Percentiles rank a stretch among this genome's conserved stretches.
These are phyloP conservation scores for Yarrowia porcina DNA, from an alignment of 805 yeast genomes.

Conservation along the genomic window DNA sequence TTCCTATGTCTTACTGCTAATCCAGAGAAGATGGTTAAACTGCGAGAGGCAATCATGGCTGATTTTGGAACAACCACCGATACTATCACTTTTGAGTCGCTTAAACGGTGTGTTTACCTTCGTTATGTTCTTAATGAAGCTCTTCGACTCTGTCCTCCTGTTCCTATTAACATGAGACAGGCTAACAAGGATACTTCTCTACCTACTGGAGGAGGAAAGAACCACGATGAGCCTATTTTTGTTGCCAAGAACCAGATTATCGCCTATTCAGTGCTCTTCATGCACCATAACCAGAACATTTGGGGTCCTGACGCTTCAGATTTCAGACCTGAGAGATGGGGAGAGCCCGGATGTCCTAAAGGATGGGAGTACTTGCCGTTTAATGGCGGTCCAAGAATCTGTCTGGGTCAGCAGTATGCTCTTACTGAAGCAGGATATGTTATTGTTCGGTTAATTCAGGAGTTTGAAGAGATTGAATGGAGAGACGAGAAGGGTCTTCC, in stretches of 20 bases:
- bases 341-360: conserved; percentile 20
- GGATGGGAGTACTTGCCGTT: conserved; percentile 51
- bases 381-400: conserved; percentile 55
- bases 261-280: conserved; percentile 42
- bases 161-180: conserved; percentile 49
- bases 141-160: conserved; percentile 51
- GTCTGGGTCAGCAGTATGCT: conserved; percentile 56
- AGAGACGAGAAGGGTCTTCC: neutral
- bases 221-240: conserved; percentile 41
- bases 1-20: conserved; percentile 45
- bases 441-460: conserved; percentile 41
- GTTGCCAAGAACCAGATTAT: conserved; percentile 47
- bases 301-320: conserved; percentile 47
- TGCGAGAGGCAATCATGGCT: conserved; percentile 41
- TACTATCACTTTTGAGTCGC: conserved; percentile 44
- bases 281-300: conserved; percentile 43
- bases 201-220: conserved; percentile 53
- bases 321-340: conserved; percentile 52
- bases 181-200: conserved; percentile 48
- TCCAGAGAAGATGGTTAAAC: conserved; percentile 35
- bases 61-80: conserved; percentile 39
- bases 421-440: conserved; percentile 50
- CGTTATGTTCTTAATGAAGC: conserved; percentile 49
- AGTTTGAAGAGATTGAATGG: conserved; percentile 8
- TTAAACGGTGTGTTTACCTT: conserved; percentile 48